These are phyloP conservation scores for Paramarasmius palmivorus DNA, from an alignment of 1,284 basidiomycete species.

Conservation along the genomic window DNA sequence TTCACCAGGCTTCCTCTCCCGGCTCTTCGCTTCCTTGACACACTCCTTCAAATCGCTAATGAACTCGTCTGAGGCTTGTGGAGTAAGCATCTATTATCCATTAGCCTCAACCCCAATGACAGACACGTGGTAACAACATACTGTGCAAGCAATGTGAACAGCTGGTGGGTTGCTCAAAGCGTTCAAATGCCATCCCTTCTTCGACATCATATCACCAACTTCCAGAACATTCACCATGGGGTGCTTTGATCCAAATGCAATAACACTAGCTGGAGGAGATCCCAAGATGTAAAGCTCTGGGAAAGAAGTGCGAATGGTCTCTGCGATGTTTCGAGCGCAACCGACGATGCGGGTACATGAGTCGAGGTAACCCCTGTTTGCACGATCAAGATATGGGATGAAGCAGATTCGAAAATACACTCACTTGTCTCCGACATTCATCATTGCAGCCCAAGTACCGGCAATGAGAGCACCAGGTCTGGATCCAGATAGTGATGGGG, in stretches of 20 bases:
- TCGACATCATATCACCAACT: conserved; percentile 88
- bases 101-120: neutral
- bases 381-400: conserved; percentile 1
- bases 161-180: conserved; percentile 79
- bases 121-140: conserved; percentile 29
- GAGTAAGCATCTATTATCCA: conserved; percentile 64
- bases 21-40: conserved; percentile 58
- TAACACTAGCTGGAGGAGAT: conserved; percentile 86
- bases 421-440: conserved; percentile 85
- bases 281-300: conserved; percentile 87
- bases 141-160: conserved; percentile 94
- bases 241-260: conserved; percentile 80
- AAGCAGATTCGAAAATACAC: conserved; percentile 24
- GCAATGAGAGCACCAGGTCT: conserved; percentile 92
- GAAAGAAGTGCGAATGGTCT: conserved; percentile 65
- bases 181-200: conserved; percentile 90
- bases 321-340: conserved; percentile 67
- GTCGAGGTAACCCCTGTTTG: conserved; percentile 81
- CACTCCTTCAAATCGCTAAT: conserved; percentile 81
- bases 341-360: conserved; percentile 87
- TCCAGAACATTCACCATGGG: conserved; percentile 73
- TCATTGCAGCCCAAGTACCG: conserved; percentile 95
- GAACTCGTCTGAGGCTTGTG: conserved; percentile 76
- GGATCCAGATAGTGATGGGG: conserved; percentile 86
- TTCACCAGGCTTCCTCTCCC: conserved; percentile 41